Evolutionary conservation across 306 rosid species (phyloP), one percentile per base, ranked within the genome.

Genomic region (Hippophae gyantsensis): DNA sequence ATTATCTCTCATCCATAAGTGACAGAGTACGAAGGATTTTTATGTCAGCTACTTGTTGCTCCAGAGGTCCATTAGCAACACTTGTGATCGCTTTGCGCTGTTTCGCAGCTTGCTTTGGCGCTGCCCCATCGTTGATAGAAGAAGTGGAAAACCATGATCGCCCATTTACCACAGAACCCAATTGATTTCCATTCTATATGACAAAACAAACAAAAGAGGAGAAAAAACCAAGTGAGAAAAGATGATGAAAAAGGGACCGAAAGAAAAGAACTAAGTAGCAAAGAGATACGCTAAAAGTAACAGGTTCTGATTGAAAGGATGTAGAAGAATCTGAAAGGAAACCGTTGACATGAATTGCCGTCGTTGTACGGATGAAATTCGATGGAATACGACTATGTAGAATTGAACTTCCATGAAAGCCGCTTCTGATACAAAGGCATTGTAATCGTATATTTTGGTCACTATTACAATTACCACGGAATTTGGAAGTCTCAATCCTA

Each of bases 1-100:
- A 85, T 85, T 88, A 51, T 88, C 96, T 69, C 80, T 88, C 93
- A 85, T 88, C 99, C 99, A 92, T 72, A 92, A 66, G 78, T 87
- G 87, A 68, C 93, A 92, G 96, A 47, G 87, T 85, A 8, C 81
- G 81, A 45, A 92, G 82, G 64, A 87, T 92, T 77, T 80, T 82
- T 6, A 65, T 44, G 67, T 81, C 62, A 25, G 80, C 72, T 13
- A 77, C 62, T 59, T 74, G 66, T 27, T 73, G 60, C 60, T 56
- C 78, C 9, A 72, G 42, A 42, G 58, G 32, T 52, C 50, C 66
- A 44, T 80, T 76, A 3, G 58, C 43, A 12, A 54, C 56, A 52
- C 7, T 48, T 32, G 18, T 45, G 56, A 51, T 11, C 62, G 68
- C 60, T 13, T 58, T 25, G 61, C 65, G 23, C 68, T 65, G 46